Base-by-base conservation (phyloP, 108 stramenopile species). In the Skeletonema menzelii region DNA sequence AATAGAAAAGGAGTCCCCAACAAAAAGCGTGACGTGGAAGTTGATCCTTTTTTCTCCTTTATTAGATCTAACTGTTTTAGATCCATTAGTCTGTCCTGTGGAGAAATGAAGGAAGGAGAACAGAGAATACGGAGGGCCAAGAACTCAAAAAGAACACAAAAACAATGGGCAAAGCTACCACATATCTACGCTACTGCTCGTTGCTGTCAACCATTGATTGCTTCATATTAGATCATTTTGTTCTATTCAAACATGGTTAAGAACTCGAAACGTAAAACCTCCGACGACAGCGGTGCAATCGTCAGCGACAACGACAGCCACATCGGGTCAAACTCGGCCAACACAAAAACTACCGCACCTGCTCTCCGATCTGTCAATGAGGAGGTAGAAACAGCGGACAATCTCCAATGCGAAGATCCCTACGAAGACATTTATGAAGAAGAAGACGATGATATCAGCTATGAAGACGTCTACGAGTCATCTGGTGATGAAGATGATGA, bases 341-440 rank as follows among this genome's bases (percentile, higher is more conserved):
- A 30, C 11, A 35, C 67, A n/a, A 56, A 30, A 19, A 68, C 32
- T 13, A 57, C 56, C 67, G 71, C 76, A 12, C 62, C 70, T 1
- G 71, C 59, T 27, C 53, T 65, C 59, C 57, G 72, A 63, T 30
- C 65, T 19, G 53, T 34, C 63, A 53, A 53, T 22, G 68, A 37
- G 59, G 55, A 55, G 46, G 87, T 76, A 65, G 88, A 84, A 70
- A 85, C 87, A 4, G 59, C 73, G 19, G 95, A 92, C 30, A 87
- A 88, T 76, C 70, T 94, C 14, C 77, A 65, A 34, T 93, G 88
- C 32, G 82, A 94, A 79, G 95, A 96, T 85, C 89, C 87, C 20
- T 93, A 77, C 74, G 87, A 84, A 5, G 96, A 97, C 69, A 82
- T 90, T 73, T 65, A 84, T 53, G 86, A 84, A 64, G 85, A 87